These are phyloP conservation scores for Candida morakotiae DNA, from an alignment of 805 yeast genomes.

Conservation along the genomic window DNA sequence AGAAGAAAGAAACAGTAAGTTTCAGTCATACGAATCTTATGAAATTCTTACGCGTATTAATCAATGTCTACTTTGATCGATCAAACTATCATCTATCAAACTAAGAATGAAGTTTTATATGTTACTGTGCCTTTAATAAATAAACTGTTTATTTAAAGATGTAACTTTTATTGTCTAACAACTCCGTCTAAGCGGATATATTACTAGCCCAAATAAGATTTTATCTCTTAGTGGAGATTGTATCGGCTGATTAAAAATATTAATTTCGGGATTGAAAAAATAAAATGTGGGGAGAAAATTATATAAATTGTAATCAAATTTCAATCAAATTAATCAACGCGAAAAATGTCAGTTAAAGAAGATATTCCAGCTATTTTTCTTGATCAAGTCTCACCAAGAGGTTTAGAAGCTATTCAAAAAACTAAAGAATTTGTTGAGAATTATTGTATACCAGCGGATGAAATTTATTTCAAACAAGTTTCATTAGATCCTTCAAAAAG, in stretches of 20 bases:
- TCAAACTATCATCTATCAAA: too few species aligned
- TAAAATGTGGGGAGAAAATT: background rate
- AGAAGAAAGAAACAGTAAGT: too few species aligned
- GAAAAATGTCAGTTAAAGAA: slow-evolving; percentile 17
- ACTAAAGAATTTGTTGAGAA: slow-evolving; percentile 49
- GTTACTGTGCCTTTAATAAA: too few species aligned
- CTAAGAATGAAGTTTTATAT: too few species aligned
- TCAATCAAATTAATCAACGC: too few species aligned
- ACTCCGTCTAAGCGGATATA: too few species aligned
- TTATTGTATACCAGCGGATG: slow-evolving; percentile 55
- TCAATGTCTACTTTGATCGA: too few species aligned
- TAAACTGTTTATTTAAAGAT: too few species aligned
- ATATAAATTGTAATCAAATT: background rate
- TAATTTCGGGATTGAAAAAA: background rate
- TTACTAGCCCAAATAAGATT: too few species aligned
- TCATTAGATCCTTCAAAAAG: slow-evolving; percentile 35
- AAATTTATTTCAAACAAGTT: slow-evolving; percentile 38
- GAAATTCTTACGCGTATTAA: too few species aligned
- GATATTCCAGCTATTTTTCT: slow-evolving; percentile 40
- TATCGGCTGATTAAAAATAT: background rate
- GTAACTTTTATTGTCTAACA: too few species aligned
- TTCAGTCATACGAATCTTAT: too few species aligned
- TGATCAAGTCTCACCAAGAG: slow-evolving; percentile 32
- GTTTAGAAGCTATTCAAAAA: slow-evolving; percentile 35
- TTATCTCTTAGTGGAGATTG: slow-evolving; percentile 1